phyloP scores from a whole-genome alignment of 345 rosid species.

The Lepidium didymum region DNA sequence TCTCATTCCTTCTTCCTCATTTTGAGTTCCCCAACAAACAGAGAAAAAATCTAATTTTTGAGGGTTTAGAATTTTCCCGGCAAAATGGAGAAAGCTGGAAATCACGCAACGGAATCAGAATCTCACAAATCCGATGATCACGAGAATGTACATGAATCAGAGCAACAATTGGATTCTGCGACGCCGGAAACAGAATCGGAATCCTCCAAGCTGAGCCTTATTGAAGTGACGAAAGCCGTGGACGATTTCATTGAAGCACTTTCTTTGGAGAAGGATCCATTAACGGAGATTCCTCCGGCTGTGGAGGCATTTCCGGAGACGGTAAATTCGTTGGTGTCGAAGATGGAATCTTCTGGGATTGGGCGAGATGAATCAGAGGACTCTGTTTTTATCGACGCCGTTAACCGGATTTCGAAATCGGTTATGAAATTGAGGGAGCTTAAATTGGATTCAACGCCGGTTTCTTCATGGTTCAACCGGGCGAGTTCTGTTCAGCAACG shows the following conservation, averaged over 20 bases:
- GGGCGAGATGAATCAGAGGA: conserved; percentile 40
- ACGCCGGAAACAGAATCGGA: neutral
- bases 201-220: conserved; percentile 1
- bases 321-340: conserved; percentile 40
- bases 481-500: conserved; percentile 44
- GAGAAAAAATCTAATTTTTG: neutral
- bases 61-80: conserved; percentile 28
- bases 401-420: conserved; percentile 36
- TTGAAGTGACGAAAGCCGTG: conserved; percentile 33
- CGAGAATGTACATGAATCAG: neutral
- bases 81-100: conserved; percentile 29
- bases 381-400: conserved; percentile 30
- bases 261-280: conserved; percentile 11
- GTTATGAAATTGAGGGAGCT: conserved; percentile 27
- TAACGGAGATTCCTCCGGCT: conserved; percentile 30
- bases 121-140: conserved; percentile 3
- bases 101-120: conserved; percentile 17
- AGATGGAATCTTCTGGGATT: conserved; percentile 31
- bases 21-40: neutral
- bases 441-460: conserved; percentile 14
- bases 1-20: conserved; percentile 4
- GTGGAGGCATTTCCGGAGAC: conserved; percentile 38
- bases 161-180: neutral
- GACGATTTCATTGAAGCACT: conserved; percentile 35
- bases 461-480: conserved; percentile 33